A percentile compares a stretch with the other conserved stretches of the same genome.
Evolutionary conservation across 129 eudicot species (phyloP).

Genomic region (Lactuca sativa): DNA sequence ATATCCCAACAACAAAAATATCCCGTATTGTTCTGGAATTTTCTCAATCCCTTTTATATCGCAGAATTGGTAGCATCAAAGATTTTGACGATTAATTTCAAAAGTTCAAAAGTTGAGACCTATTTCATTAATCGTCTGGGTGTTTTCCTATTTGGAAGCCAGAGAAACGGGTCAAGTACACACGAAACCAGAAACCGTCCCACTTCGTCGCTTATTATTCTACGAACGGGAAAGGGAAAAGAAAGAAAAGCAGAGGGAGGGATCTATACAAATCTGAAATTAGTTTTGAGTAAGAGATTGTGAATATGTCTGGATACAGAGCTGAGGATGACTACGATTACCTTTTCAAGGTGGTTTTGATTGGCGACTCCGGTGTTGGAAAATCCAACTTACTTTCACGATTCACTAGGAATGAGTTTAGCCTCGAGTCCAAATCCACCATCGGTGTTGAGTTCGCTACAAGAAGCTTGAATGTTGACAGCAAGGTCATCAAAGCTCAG

Average conservation of each 20-base stretch:
- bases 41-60: neutral
- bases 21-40: neutral
- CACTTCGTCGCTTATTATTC: neutral
- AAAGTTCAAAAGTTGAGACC: neutral
- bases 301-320: conserved; percentile 36
- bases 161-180: neutral
- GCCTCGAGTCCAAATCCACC: conserved; percentile 48
- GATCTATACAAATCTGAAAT: neutral
- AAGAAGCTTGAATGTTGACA: conserved; percentile 38
- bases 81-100: neutral
- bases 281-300: neutral
- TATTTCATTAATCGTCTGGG: neutral
- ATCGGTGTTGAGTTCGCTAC: conserved; percentile 55
- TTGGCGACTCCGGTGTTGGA: conserved; percentile 50
- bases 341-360: conserved; percentile 46
- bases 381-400: conserved; percentile 43
- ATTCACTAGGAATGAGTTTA: conserved; percentile 49
- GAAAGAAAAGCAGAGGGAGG: neutral
- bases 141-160: neutral
- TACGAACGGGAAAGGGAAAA: neutral
- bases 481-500: conserved; percentile 70
- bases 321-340: conserved; percentile 60
- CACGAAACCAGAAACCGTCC: neutral
- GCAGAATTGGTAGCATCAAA: neutral
- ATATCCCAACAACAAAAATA: neutral